Base-by-base conservation (phyloP, 331 rosid genomes). In the Spiraea crenata region DNA sequence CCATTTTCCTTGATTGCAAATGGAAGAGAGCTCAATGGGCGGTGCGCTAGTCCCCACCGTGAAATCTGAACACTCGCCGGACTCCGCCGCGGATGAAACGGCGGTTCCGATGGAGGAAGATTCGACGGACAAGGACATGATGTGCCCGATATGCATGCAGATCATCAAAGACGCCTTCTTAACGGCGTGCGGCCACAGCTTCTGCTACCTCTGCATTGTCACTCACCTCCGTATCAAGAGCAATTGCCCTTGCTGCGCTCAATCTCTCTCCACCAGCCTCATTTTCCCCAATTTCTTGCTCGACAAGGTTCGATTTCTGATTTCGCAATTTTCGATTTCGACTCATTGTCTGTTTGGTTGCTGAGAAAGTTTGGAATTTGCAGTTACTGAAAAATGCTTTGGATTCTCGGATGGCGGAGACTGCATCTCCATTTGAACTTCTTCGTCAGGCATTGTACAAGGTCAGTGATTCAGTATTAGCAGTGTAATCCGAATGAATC, bases 241-340 rank as follows among this genome's bases (percentile, higher is more conserved):
- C 49, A 74, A 79, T 34, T 79, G 82, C n/a, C 82, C 82, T 46
- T 67, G 78, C 62, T 79, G 82, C 71, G 58, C 67, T 54, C 59
- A 62, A n/a, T 20, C 25, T 59, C 82, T 79, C 54, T 61, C 71
- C 56, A 14, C 79, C 5, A n/a, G 10, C 6, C 70, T 61, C 38
- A 61, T 79, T 17, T 79, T 79, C 46, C 82, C 82, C 45, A 79
- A 73, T 67, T 60, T 79, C 79, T 73, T 79, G 82, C 78, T 79
- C 41, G 79, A 79, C 71, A 79, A 79, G 82, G 82, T 79, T 60
- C n/a, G 45, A 70, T 20, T 50, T 8, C 16, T 60, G 38, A 13
- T 20, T 25, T 41, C 52, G 5, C 17, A 7, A 6, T 14, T 54
- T 39, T 66, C 57, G 15, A n/a, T 41, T 70, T 55, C 11, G 47